Percentiles rank a stretch among this genome's conserved stretches.
Conservation (phyloP, 1,139 yeast genomes). For the Lodderomyces jiufengensis region DNA sequence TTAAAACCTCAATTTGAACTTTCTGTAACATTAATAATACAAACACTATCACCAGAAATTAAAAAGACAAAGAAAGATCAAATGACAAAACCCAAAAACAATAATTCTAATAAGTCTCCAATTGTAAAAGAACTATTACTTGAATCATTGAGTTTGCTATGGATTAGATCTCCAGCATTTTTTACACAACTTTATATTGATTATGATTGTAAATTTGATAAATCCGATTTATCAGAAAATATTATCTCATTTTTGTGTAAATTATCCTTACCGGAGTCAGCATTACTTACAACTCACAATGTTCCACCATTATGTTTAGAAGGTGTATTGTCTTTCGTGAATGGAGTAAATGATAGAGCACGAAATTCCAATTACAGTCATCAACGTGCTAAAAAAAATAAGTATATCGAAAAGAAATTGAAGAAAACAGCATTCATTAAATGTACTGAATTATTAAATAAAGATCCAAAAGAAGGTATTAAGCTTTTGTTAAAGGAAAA, state of each 20-base stretch:
- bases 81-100: slow-evolving; percentile 22
- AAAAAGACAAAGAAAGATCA: slow-evolving; percentile 19
- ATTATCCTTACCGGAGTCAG: slow-evolving; percentile 77
- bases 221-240: slow-evolving; percentile 73
- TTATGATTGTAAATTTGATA: slow-evolving; percentile 89
- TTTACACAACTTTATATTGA: slow-evolving; percentile 75
- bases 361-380: slow-evolving; percentile 22
- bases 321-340: slow-evolving; percentile 70
- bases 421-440: slow-evolving; percentile 70
- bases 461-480: slow-evolving; percentile 74
- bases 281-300: slow-evolving; percentile 69
- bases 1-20: slow-evolving; percentile 68
- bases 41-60: slow-evolving; percentile 45
- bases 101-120: slow-evolving; percentile 27
- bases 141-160: slow-evolving; percentile 77
- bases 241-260: slow-evolving; percentile 70
- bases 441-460: slow-evolving; percentile 72
- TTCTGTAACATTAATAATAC: slow-evolving; percentile 56
- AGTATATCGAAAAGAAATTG: slow-evolving; percentile 44
- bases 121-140: slow-evolving; percentile 69
- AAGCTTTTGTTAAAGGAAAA: slow-evolving; percentile 57
- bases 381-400: slow-evolving; percentile 20
- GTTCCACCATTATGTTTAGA: slow-evolving; percentile 95
- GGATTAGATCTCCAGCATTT: slow-evolving; percentile 79
- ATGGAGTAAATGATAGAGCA: slow-evolving; percentile 61